These are phyloP conservation scores for Mycosphaerella sp. DNA, from an alignment of 2,329 filamentous ascomycete genomes.

Conservation along the genomic window DNA sequence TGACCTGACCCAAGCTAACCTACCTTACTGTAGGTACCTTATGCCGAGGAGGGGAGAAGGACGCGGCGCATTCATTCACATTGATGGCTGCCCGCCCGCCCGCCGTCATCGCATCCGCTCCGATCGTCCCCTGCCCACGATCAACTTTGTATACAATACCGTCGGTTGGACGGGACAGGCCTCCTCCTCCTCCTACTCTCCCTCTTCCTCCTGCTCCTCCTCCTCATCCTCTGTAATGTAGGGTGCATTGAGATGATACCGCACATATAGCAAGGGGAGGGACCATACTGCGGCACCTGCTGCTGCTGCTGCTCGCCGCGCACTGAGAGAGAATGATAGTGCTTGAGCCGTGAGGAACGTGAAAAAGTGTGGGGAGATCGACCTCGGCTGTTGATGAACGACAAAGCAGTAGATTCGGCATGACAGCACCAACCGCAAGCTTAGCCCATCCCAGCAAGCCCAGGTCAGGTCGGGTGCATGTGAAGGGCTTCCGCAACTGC, in stretches of 20 bases:
- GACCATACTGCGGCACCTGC: not conserved
- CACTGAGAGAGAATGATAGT: not conserved
- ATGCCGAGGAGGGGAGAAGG: constrained; percentile 16
- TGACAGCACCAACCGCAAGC: constrained; percentile 8
- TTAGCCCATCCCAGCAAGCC: not conserved
- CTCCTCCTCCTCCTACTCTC: too few species aligned
- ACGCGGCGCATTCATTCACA: not conserved
- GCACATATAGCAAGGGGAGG: not conserved
- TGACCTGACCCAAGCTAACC: too few species aligned
- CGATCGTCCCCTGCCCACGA: constrained; percentile 9
- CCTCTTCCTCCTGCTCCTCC: too few species aligned
- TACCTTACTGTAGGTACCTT: not conserved
- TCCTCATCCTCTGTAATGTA: too few species aligned
- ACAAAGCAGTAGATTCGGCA: not conserved
- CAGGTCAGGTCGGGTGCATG: too few species aligned
- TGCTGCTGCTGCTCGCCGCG: not conserved
- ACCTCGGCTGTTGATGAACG: constrained; percentile 3
- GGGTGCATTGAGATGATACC: too few species aligned
- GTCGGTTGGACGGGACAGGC: constrained; percentile 9
- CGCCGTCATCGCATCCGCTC: constrained; percentile 19
- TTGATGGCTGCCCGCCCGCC: not conserved
- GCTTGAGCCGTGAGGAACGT: too few species aligned
- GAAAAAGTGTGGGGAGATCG: constrained; percentile 8
- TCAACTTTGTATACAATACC: not conserved
- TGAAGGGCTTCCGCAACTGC: too few species aligned